Base-by-base conservation (phyloP, 495 filamentous ascomycete species). In the Entonaema liquescens region DNA sequence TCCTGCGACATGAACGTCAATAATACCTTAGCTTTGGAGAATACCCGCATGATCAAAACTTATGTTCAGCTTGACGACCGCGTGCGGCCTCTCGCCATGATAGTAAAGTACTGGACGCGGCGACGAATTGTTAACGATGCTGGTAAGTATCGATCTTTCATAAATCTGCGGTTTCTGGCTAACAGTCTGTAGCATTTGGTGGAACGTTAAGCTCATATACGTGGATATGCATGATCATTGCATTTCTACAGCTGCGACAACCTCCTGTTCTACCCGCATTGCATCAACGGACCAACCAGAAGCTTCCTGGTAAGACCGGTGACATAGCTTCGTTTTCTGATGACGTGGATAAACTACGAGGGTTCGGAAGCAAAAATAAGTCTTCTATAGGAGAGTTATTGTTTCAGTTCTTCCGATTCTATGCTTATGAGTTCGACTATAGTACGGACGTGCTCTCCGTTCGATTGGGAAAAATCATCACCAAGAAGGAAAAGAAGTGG, bases 1-100 rank as follows among this genome's bases (percentile, higher is more conserved):
- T 91, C 93, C n/a, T 97, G 93, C 72, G 95, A 99, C 77, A 95
- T 99, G 91, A 99, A 98, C 65, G 93, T 98, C 81, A 99, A 99
- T 81, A 99, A 97, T 70, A 94, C 94, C 2, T 71, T 95, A 50
- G 95, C 95, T 0, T 80, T 99, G 67, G 94, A 98, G 77, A 99
- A 99, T 75, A 99, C 95, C 25, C 90, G 93, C 12, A 97, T 99
- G 95, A 93, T 99, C 72, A 94, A 94, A 78, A 97, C 93, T 0
- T 99, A 99, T 82, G 93, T 98, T 62, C 88, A 96, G 74, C 91
- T 97, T 63, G 95, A 98, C 77, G 87, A 94, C 55, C 87, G 95
- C 54, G 93, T 99, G 60, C 89, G 96, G 38, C 94, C 90, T 21
- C 82, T 99, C 68, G 95, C 95, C 21, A 97, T 98, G 93, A 91